Percentiles rank a stretch among this genome's conserved stretches.
These are phyloP conservation scores for Claviceps digitariae DNA, from an alignment of 2,329 filamentous ascomycete genomes.

Conservation along the genomic window DNA sequence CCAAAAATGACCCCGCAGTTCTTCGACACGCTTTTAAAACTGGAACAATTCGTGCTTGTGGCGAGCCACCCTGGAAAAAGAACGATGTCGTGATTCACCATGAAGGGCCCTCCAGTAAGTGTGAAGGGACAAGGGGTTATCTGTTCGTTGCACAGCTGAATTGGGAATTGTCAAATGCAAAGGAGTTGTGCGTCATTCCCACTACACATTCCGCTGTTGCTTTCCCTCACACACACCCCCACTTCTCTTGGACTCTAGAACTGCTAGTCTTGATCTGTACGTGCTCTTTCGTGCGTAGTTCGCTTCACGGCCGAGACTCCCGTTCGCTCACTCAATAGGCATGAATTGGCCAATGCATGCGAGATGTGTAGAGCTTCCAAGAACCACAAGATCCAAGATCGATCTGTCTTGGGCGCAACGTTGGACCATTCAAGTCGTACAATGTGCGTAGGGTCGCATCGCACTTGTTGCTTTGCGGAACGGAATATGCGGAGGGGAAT, in stretches of 20 bases:
- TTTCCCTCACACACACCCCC: too few relatives aligned
- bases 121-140: neutral
- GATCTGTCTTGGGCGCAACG: neutral
- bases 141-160: too few relatives aligned
- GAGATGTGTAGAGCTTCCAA: neutral
- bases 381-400: neutral
- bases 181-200: neutral
- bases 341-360: neutral
- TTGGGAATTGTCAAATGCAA: neutral
- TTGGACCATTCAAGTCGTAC: neutral
- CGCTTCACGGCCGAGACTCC: neutral
- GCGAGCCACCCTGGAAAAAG: neutral
- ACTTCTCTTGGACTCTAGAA: too few relatives aligned
- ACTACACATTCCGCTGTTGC: neutral
- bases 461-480: neutral
- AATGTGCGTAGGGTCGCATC: neutral
- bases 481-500: too few relatives aligned
- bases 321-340: neutral
- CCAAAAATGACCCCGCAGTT: neutral
- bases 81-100: neutral
- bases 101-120: neutral
- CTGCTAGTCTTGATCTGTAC: too few relatives aligned
- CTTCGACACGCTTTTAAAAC: neutral
- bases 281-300: neutral
- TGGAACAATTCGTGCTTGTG: neutral